Conservation (phyloP, 257 asterid genomes). For the Eustoma russellianum region DNA sequence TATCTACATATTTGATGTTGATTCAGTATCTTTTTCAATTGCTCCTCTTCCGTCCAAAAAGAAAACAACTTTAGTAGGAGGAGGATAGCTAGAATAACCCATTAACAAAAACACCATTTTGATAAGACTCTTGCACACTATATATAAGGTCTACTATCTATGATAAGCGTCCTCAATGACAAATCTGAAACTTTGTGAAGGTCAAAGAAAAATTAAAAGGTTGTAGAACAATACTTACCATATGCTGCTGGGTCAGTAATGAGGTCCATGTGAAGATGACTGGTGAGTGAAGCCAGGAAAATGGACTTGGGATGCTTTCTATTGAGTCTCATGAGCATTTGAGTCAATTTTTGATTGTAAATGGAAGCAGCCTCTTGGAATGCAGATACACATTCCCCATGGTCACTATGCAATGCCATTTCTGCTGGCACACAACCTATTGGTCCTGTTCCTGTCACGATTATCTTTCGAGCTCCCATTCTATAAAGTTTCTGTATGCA, state of each 20-base stretch:
- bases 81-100: too few relatives aligned
- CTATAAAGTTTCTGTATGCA: slow-evolving; percentile 36
- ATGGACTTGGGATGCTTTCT: slow-evolving; percentile 28
- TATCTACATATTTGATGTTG: too few relatives aligned
- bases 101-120: too few relatives aligned
- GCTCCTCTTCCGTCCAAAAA: too few relatives aligned
- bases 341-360: slow-evolving; percentile 52
- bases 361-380: slow-evolving; percentile 47
- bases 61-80: too few relatives aligned
- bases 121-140: too few relatives aligned
- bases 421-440: slow-evolving; percentile 91
- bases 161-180: too few relatives aligned
- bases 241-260: slow-evolving; percentile 43
- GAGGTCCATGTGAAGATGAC: slow-evolving; percentile 50
- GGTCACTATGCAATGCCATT: slow-evolving; percentile 38
- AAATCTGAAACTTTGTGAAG: too few relatives aligned
- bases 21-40: too few relatives aligned
- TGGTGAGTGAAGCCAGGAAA: slow-evolving; percentile 54
- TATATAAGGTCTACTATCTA: too few relatives aligned
- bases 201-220: neutral
- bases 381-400: slow-evolving; percentile 54
- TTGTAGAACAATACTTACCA: slow-evolving; percentile 29
- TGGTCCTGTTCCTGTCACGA: slow-evolving; percentile 90
- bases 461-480: slow-evolving; percentile 51
- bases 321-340: slow-evolving; percentile 48